Evolutionary conservation across 768 basidiomycete genomes (phyloP), one percentile per base, ranked within the genome.

Genomic region (Postia placenta): DNA sequence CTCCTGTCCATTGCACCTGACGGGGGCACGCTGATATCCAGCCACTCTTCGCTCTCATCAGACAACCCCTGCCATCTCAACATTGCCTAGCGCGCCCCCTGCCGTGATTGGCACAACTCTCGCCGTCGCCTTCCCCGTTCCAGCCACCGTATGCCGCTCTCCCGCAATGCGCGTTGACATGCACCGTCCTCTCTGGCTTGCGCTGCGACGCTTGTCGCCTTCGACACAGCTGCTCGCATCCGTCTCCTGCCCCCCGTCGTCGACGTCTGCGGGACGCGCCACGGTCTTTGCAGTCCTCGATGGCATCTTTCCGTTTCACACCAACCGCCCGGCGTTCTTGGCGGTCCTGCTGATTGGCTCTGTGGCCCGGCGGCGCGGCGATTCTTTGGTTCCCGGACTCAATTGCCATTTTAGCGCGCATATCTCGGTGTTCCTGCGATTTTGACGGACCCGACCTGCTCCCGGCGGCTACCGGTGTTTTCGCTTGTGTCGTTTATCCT

Each of bases 391-490:
- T 7, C 30, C 30, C 30, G 30, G 30, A 7, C 15, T 7, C 15
- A 33, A 33, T 33, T 33, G 15, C 15, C 9, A 33, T 7, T 33
- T 33, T 33, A 15, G 30, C 30, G 30, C 30, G 30, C 30, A 7
- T 7, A 15, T 15, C 15, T 15, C 30, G 30, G 30, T 15, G 7
- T 33, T 33, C 30, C 30, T 33, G 30, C 42, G 42, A 43, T 43
- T 12, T 28, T 43, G 24, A 24, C 42, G 42, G 42, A 22, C 17
- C 26, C 42, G 24, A 22, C 22, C 15, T 7, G 30, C 23, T 11
- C 17, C 42, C 42, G 42, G 42, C 42, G 42, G 9, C 42, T 43
- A 24, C 42, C 42, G 42, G 42, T 25, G 28, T 22, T 24, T 43
- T 25, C 17, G 11, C 24, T 42, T 28, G 24, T 43, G 42, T 43